Evolutionary conservation across 2,329 filamentous ascomycete genomes (phyloP), one percentile per base, ranked within the genome.

Genomic region (Sarocladiaceae sp.): DNA sequence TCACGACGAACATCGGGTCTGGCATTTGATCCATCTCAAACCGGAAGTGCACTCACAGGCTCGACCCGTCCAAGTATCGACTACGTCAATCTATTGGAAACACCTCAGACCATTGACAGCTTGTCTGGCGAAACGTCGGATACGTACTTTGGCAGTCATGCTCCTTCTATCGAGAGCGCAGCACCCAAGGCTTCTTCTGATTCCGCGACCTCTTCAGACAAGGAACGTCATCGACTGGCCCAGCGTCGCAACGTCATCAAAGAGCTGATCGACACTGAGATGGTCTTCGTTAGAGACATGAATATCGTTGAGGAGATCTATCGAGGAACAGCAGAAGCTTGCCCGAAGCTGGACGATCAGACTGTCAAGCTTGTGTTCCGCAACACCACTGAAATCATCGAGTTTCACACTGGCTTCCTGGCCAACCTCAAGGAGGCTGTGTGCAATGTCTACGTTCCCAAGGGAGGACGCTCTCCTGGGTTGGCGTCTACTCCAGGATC

Each of bases 251-350:
- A 95, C 65, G 84, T 95, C 46, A 87, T 97, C 61, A 92, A 93
- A 64, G 94, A 99, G 68, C 75, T 99, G 33, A 80, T 97, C 42
- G 91, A 97, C 62, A 99, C 94, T 0, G 94, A 99, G 66, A 85
- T 90, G 46, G 85, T 87, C 5, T 97, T 96, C 68, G 85, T 95
- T 53, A 84, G 90, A 57, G 94, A 99, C 66, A 93, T 99, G 90
- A 96, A 92, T 66, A 93, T 99, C 51, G 87, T 96, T 2, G 90
- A 96, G 63, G 92, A 97, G 64, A 97, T 99, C 52, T 99, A 97
- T 76, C 96, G 95, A 69, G 91, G 90, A 39, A 97, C 94, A 1
- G 89, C 90, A 1, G 84, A 88, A 59, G 87, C 88, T 11, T 91
- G 88, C 52, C 83, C 90, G 8, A 83, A 90, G 57, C 80, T 97